phyloP scores from a whole-genome alignment of 2,329 filamentous ascomycete genomes.

The Alternaria sp. region DNA sequence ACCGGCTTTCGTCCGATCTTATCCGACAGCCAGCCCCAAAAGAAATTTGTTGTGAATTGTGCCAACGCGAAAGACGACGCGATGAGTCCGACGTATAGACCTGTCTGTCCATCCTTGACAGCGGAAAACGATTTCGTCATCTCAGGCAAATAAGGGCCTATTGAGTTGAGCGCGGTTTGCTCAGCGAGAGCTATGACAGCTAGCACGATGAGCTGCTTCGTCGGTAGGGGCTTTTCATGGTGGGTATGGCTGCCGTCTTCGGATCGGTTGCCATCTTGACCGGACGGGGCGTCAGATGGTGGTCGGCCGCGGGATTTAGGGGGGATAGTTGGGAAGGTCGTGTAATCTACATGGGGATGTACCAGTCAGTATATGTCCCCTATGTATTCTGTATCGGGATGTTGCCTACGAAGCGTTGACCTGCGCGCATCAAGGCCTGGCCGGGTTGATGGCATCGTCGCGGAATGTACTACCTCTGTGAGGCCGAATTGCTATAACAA shows the following conservation, averaged over 20 bases:
- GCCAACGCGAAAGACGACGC: constrained; percentile 91
- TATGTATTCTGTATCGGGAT: not conserved
- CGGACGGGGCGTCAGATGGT: constrained; percentile 42
- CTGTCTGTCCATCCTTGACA: constrained; percentile 72
- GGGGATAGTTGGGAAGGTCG: constrained; percentile 79
- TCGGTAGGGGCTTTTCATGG: constrained; percentile 76
- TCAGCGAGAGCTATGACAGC: constrained; percentile 90
- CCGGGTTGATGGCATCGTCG: constrained; percentile 36
- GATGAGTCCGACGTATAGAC: constrained; percentile 87
- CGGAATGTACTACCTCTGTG: constrained; percentile 29
- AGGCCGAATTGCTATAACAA: constrained; percentile 10
- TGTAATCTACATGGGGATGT: constrained; percentile 60
- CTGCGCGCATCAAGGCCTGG: constrained; percentile 51
- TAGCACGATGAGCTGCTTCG: constrained; percentile 80
- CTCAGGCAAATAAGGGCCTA: constrained; percentile 90
- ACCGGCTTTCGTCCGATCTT: constrained; percentile 81
- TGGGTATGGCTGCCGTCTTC: constrained; percentile 43
- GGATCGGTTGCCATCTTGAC: constrained; percentile 39
- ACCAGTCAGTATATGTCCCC: not conserved
- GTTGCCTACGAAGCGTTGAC: constrained; percentile 56
- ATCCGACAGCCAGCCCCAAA: constrained; percentile 87
- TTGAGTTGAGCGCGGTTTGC: constrained; percentile 96
- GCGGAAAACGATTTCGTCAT: constrained; percentile 90
- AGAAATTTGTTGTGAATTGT: constrained; percentile 89
- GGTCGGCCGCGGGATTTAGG: constrained; percentile 69